Conservation (phyloP, 441 rosid genomes). For the Croton setiger region DNA sequence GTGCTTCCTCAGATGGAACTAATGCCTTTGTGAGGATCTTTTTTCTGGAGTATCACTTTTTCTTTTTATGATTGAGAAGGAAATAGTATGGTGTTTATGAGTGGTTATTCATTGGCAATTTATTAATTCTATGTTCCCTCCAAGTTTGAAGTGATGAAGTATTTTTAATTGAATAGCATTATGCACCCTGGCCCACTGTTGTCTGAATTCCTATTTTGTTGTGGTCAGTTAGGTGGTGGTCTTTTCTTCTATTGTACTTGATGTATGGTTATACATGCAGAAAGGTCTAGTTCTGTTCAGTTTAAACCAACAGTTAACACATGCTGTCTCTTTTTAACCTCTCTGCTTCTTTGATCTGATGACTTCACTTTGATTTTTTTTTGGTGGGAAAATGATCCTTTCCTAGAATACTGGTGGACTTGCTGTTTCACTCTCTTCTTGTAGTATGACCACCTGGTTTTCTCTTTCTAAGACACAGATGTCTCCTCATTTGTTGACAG, state of each 20-base stretch:
- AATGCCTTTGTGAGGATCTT: not conserved
- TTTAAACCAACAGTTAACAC: not conserved
- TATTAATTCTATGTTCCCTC: too few relatives aligned
- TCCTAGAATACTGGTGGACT: not conserved
- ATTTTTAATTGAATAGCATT: not conserved
- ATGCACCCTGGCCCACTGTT: not conserved
- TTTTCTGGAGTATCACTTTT: not conserved
- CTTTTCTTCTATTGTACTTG: not conserved
- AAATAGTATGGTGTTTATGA: not conserved
- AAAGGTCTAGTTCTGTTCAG: not conserved
- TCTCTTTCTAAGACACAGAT: not conserved
- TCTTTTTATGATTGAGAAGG: not conserved
- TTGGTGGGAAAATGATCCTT: not conserved
- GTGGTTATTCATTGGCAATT: not conserved
- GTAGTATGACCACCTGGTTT: not conserved
- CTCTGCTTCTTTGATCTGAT: not conserved
- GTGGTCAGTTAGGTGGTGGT: not conserved
- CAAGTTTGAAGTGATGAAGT: not conserved
- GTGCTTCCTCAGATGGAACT: not conserved
- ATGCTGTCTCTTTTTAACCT: too few relatives aligned
- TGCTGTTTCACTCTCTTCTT: too few relatives aligned
- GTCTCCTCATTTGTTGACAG: not conserved
- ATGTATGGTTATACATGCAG: not conserved
- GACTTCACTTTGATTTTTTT: not conserved
- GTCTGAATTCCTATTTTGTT: not conserved